Evolutionary conservation across 2,329 filamentous ascomycete species (phyloP), one percentile per base, ranked within the genome.

Genomic region (Colletotrichum gloeosporioides): DNA sequence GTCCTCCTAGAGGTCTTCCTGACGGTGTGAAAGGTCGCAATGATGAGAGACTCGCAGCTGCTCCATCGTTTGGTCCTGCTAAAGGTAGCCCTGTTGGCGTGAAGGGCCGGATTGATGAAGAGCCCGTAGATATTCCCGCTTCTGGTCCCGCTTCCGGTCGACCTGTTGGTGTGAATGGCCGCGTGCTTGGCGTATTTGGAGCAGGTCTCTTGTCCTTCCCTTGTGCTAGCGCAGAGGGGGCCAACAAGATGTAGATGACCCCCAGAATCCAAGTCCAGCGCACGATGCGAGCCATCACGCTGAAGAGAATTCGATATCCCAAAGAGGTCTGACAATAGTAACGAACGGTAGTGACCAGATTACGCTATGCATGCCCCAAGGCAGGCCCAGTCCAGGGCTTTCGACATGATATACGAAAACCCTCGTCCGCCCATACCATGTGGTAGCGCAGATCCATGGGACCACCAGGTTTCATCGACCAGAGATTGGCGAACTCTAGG

Each of bases 361-460:
- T 22, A 13, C 44, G 44, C 16, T 44, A 22, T 4, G 1, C 44
- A 8, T 22, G 10, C 6, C 10, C 6, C n/a, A 8, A 4, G 4
- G 12, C n/a, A 8, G 18, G 0, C 7, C 27, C 9, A 32, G 6
- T 22, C n/a, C 13, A 32, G n/a, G 49, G 7, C 31, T 62, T 31
- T 62, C 27, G 15, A 31, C 25, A 27, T 25, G 39, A 76, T 76
- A 69, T 74, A 76, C 71, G 65, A 29, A 39, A 8, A 59, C n/a
- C 16, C 53, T 36, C 16, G 25, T 39, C 25, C 16, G 16, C 49
- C 29, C 65, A n/a, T 18, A 15, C n/a, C 36, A 49, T 16, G n/a
- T 29, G 34, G 49, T 15, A 65, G 16, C 57, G 29, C 25, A 57
- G 65, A 69, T 55, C 49, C 44, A 73, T 57, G 44, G 62, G 13